phyloP scores from a whole-genome alignment of 331 rosid genomes.

The Pyracantha coccinea region DNA sequence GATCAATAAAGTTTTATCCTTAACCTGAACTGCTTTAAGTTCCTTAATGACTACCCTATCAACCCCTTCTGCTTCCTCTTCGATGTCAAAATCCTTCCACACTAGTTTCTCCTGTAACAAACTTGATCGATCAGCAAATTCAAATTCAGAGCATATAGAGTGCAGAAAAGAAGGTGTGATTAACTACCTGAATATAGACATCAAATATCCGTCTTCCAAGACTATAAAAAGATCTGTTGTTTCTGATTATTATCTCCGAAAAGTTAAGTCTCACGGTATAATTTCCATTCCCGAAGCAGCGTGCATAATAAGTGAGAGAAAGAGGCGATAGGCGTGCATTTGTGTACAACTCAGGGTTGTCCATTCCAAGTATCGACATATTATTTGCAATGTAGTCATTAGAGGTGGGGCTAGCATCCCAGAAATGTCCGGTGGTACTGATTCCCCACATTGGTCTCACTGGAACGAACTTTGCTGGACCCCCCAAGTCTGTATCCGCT shows the following conservation, averaged over 20 bases:
- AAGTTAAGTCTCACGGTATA: conserved; percentile 49
- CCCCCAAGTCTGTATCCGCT: neutral
- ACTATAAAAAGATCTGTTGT: conserved; percentile 21
- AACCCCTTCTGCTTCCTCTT: conserved; percentile 25
- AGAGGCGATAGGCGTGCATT: conserved; percentile 19
- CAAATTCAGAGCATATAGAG: neutral
- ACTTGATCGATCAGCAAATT: neutral
- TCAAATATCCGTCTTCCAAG: conserved; percentile 67
- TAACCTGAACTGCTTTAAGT: neutral
- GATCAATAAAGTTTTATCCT: conserved; percentile 4
- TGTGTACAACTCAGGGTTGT: neutral
- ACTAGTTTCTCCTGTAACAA: conserved; percentile 20
- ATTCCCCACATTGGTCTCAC: neutral
- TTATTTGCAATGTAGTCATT: neutral
- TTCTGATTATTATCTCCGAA: conserved; percentile 53
- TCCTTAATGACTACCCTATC: conserved; percentile 7
- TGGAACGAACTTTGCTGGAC: neutral
- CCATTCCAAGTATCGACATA: neutral
- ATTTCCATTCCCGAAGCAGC: conserved; percentile 11
- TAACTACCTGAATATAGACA: conserved; percentile 66
- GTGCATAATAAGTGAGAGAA: conserved; percentile 19
- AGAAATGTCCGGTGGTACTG: conserved; percentile 1
- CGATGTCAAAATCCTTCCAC: conserved; percentile 21
- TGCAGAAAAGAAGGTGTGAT: neutral
- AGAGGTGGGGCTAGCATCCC: neutral